Evolutionary conservation across 2,329 filamentous ascomycete genomes (phyloP).

Genomic region (Aspergillus persii): DNA sequence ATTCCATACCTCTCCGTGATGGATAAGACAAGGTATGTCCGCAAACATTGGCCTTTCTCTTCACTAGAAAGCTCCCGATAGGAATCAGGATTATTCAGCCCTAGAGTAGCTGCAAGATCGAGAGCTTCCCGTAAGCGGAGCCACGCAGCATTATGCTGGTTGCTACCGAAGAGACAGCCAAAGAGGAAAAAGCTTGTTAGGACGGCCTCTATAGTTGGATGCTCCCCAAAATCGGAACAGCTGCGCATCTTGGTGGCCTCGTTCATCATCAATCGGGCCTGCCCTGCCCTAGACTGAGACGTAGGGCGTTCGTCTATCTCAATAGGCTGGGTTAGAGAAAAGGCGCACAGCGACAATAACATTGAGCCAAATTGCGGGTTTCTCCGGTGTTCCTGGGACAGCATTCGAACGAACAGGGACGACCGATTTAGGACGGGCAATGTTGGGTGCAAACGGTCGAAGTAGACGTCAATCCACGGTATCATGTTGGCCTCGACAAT

Average conservation of each 20-base stretch:
- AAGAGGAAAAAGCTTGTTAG: slow-evolving; percentile 76
- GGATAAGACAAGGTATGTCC: slow-evolving; percentile 37
- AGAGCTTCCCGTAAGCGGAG: slow-evolving; percentile 70
- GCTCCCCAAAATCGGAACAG: slow-evolving; percentile 41
- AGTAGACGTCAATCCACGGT: slow-evolving; percentile 45
- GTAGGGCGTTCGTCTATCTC: slow-evolving; percentile 42
- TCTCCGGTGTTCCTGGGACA: slow-evolving; percentile 43
- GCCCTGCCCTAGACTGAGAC: slow-evolving; percentile 33
- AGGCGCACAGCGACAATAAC: slow-evolving; percentile 43
- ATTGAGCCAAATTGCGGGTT: slow-evolving; percentile 46
- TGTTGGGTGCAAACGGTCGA: slow-evolving; percentile 45
- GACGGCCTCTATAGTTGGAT: slow-evolving; percentile 41
- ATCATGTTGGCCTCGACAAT: slow-evolving; percentile 44
- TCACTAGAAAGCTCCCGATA: slow-evolving; percentile 38
- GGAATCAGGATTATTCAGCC: slow-evolving; percentile 39
- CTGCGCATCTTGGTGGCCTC: slow-evolving; percentile 46
- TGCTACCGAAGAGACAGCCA: slow-evolving; percentile 67
- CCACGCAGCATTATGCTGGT: slow-evolving; percentile 75
- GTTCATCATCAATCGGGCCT: slow-evolving; percentile 43
- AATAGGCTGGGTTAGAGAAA: slow-evolving; percentile 46
- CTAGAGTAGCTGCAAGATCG: slow-evolving; percentile 42
- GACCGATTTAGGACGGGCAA: slow-evolving; percentile 43
- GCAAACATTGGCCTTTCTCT: slow-evolving; percentile 39
- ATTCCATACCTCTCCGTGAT: slow-evolving; percentile 32
- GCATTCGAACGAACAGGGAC: slow-evolving; percentile 42